A percentile compares a stretch with the other conserved stretches of the same genome.
Evolutionary conservation across 768 basidiomycete genomes (phyloP).

Genomic region (Auricularia auricula-judae): DNA sequence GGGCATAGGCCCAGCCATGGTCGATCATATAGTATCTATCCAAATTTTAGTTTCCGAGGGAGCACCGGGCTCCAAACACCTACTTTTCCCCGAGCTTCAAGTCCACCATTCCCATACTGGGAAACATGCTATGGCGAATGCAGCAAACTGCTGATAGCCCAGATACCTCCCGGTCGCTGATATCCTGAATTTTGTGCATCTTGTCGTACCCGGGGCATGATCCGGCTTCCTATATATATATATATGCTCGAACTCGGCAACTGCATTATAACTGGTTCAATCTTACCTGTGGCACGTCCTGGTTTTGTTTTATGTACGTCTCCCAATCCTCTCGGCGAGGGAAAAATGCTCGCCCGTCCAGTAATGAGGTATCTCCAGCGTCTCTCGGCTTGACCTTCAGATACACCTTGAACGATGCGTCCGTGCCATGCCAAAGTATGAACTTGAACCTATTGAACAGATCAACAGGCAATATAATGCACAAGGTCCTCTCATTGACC

Average conservation of each 20-base stretch:
- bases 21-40: neutral
- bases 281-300: neutral
- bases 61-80: neutral
- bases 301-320: neutral
- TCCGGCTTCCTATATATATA: neutral
- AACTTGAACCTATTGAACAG: neutral
- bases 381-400: neutral
- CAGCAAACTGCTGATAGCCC: neutral
- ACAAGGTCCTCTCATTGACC: neutral
- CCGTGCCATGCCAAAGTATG: neutral
- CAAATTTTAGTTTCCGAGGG: neutral
- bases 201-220: neutral
- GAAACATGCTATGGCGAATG: neutral
- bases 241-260: too few species aligned
- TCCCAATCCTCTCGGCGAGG: neutral
- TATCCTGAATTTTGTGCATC: neutral
- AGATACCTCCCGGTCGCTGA: neutral
- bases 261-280: neutral
- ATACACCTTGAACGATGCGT: neutral
- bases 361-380: neutral
- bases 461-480: too few species aligned
- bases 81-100: neutral
- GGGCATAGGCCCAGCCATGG: neutral
- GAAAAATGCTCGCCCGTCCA: neutral
- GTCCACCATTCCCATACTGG: neutral